These are phyloP conservation scores for Apiotrichum sp. DNA, from an alignment of 1,284 basidiomycete species.

Conservation along the genomic window DNA sequence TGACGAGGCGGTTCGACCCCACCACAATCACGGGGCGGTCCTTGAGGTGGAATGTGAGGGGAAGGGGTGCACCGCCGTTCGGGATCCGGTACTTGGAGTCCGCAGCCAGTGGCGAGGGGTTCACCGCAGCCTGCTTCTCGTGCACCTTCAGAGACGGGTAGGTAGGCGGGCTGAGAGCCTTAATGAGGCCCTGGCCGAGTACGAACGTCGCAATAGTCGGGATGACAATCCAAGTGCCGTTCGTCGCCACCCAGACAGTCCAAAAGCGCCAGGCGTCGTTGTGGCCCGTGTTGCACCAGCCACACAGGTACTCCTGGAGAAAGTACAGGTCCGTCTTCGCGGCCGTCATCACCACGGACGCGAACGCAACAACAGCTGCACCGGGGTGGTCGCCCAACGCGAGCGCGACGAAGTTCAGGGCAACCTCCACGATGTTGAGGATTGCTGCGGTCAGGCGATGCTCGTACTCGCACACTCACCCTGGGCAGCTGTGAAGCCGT, in stretches of 20 bases:
- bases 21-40: constrained; percentile 60
- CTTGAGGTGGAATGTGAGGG: constrained; percentile 64
- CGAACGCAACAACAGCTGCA: constrained; percentile 64
- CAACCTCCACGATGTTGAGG: constrained; percentile 72
- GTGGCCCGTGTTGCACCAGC: constrained; percentile 65
- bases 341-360: constrained; percentile 66
- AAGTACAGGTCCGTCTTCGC: constrained; percentile 80
- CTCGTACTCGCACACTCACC: constrained; percentile 49
- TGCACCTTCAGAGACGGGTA: background rate
- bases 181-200: constrained; percentile 28
- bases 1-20: constrained; percentile 70
- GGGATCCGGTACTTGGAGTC: constrained; percentile 34
- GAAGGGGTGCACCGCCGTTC: constrained; percentile 61
- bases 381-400: constrained; percentile 56
- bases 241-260: constrained; percentile 66
- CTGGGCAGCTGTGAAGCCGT: constrained; percentile 84
- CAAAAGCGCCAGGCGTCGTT: constrained; percentile 56
- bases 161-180: constrained; percentile 13
- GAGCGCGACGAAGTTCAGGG: constrained; percentile 68
- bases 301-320: constrained; percentile 53
- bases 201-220: constrained; percentile 30
- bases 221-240: constrained; percentile 51
- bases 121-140: background rate
- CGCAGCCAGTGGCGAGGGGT: background rate
- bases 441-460: constrained; percentile 52